phyloP scores from a whole-genome alignment of 106 monocot species.

The Dendrobium officinale region DNA sequence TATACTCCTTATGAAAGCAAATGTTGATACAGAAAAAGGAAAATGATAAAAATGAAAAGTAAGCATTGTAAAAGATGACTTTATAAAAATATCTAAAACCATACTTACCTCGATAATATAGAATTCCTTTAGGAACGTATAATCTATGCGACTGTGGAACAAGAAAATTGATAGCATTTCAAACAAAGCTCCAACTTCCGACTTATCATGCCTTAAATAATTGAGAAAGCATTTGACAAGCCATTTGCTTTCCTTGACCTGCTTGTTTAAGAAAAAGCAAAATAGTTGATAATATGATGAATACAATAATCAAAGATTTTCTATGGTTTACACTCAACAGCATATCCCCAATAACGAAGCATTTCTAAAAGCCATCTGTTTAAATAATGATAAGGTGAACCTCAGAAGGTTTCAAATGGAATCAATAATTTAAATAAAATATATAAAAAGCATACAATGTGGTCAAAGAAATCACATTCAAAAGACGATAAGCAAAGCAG shows the following conservation, averaged over 20 bases:
- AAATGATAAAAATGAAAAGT: background rate
- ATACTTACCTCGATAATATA: conserved; percentile 82
- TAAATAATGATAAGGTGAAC: background rate
- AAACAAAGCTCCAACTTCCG: conserved; percentile 90
- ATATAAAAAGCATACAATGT: background rate
- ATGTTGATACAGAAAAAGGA: background rate
- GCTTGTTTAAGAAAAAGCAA: conserved; percentile 18
- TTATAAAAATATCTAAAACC: background rate
- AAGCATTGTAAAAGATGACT: background rate
- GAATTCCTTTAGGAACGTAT: conserved; percentile 87
- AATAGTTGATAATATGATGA: background rate
- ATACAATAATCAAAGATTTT: background rate
- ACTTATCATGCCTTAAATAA: conserved; percentile 78
- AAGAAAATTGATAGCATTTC: conserved; percentile 97
- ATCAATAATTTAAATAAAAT: background rate
- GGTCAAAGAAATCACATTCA: background rate
- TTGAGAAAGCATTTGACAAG: conserved; percentile 96
- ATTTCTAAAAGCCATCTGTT: background rate
- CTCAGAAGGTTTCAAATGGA: background rate
- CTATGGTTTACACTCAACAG: background rate
- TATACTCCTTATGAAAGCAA: background rate
- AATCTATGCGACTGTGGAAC: conserved; percentile 85
- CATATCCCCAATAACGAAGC: background rate
- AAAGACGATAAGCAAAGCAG: background rate
- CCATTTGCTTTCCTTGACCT: conserved; percentile 99